phyloP scores from a whole-genome alignment of 1,284 basidiomycete species.

The Tranzscheliella williamsii region DNA sequence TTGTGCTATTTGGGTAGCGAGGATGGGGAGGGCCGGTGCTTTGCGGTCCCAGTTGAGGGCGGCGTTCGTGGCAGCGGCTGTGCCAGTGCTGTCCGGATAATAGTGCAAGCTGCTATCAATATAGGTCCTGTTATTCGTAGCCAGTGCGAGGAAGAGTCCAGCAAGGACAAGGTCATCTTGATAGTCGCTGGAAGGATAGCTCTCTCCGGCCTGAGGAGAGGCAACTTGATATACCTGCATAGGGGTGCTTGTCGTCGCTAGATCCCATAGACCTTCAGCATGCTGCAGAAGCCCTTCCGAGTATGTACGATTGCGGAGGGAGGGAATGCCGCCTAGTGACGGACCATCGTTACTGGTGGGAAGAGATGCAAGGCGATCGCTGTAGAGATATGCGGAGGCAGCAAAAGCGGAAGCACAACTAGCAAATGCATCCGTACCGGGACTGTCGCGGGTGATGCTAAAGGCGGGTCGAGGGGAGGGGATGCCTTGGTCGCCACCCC shows the following conservation, averaged over 20 bases:
- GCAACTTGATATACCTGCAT: conserved; percentile 66
- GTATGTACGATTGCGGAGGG: conserved; percentile 71
- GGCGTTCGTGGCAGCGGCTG: conserved; percentile 66
- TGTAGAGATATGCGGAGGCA: conserved; percentile 79
- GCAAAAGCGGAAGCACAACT: conserved; percentile 81
- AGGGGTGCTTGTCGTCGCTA: conserved; percentile 67
- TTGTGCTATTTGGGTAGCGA: conserved; percentile 67
- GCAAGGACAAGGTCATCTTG: conserved; percentile 67
- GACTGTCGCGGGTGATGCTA: conserved; percentile 74
- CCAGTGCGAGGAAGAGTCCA: conserved; percentile 75
- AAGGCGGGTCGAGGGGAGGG: conserved; percentile 75
- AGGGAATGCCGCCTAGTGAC: conserved; percentile 25
- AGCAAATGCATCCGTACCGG: conserved; percentile 87
- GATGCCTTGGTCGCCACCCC: conserved; percentile 82
- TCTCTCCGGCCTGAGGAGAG: conserved; percentile 69
- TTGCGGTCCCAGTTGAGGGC: conserved; percentile 91
- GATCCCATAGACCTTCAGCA: conserved; percentile 73
- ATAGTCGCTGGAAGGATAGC: conserved; percentile 74
- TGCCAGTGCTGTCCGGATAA: conserved; percentile 66
- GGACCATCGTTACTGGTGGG: conserved; percentile 15
- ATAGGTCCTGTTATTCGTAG: conserved; percentile 68
- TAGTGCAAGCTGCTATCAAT: conserved; percentile 71
- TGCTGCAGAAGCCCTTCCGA: conserved; percentile 72
- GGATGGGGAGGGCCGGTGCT: conserved; percentile 73
- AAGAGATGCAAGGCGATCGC: conserved; percentile 10